phyloP scores from a whole-genome alignment of 257 asterid genomes.

The Voacanga thouarsii region DNA sequence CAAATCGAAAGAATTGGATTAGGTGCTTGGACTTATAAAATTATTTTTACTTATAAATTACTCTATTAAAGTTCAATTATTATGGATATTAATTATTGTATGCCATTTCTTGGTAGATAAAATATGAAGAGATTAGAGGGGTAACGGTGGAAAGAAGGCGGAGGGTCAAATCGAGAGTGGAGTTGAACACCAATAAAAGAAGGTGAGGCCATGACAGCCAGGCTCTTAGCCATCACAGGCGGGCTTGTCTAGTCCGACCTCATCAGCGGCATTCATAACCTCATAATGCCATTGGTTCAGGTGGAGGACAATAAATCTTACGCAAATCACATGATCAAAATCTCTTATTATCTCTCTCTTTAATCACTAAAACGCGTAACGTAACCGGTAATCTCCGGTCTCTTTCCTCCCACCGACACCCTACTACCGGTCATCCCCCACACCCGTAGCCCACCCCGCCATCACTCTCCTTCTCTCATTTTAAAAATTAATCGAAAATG shows the following conservation, averaged over 20 bases:
- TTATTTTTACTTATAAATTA: too few relatives aligned
- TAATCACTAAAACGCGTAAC: slow-evolving; percentile 32
- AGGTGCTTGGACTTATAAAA: too few relatives aligned
- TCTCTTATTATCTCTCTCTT: not conserved
- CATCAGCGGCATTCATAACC: not conserved
- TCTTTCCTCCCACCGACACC: slow-evolving; percentile 62
- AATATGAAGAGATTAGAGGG: not conserved
- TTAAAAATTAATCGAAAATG: not conserved
- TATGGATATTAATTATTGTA: too few relatives aligned
- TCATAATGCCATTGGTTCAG: not conserved
- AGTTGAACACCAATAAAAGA: not conserved
- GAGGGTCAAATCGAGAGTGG: slow-evolving; percentile 1
- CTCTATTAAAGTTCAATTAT: too few relatives aligned
- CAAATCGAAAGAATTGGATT: too few relatives aligned
- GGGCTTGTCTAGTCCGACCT: not conserved
- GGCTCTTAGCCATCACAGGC: not conserved
- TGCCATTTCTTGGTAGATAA: not conserved
- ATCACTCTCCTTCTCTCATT: not conserved
- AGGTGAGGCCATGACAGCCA: not conserved
- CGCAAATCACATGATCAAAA: not conserved
- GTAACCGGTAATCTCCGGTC: slow-evolving; percentile 68
- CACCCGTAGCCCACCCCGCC: not conserved
- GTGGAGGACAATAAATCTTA: not conserved
- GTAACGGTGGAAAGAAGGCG: not conserved
- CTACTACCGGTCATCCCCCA: not conserved